phyloP scores from a whole-genome alignment of 108 stramenopile genomes.

The Pseudonitzschia pungens region DNA sequence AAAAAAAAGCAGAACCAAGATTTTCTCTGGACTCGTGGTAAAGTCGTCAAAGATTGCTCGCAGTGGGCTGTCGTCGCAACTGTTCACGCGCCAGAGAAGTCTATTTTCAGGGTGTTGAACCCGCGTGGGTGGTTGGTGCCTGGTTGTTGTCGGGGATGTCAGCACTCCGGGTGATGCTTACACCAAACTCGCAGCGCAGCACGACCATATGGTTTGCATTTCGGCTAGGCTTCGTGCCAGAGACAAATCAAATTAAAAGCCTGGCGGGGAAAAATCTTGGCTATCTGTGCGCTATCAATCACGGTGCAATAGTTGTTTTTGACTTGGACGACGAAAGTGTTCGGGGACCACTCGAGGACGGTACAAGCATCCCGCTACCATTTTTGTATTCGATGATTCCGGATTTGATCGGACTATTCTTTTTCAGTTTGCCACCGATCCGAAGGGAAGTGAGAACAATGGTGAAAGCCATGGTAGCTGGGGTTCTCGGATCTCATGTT shows the following conservation, averaged over 20 bases:
- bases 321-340: constrained; percentile 68
- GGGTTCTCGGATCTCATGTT: constrained; percentile 10
- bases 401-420: constrained; percentile 1
- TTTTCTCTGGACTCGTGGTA: too few relatives aligned
- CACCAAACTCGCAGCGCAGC: background rate
- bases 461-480: too few relatives aligned
- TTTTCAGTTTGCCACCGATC: background rate
- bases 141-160: constrained; percentile 55
- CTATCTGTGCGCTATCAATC: constrained; percentile 50
- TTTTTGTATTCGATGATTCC: background rate
- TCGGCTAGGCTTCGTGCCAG: background rate
- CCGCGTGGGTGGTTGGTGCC: constrained; percentile 35
- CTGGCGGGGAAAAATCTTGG: constrained; percentile 67
- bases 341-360: background rate
- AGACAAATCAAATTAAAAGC: constrained; percentile 27
- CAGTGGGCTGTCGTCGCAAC: constrained; percentile 56
- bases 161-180: constrained; percentile 28
- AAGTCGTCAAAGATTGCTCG: background rate
- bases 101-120: constrained; percentile 10
- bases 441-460: background rate
- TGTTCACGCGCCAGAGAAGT: constrained; percentile 36
- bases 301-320: constrained; percentile 52
- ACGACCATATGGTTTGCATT: background rate
- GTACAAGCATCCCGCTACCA: background rate
- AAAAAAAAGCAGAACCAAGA: too few relatives aligned